Evolutionary conservation across 2,329 filamentous ascomycete species (phyloP).

Genomic region (Botrytis medusae): DNA sequence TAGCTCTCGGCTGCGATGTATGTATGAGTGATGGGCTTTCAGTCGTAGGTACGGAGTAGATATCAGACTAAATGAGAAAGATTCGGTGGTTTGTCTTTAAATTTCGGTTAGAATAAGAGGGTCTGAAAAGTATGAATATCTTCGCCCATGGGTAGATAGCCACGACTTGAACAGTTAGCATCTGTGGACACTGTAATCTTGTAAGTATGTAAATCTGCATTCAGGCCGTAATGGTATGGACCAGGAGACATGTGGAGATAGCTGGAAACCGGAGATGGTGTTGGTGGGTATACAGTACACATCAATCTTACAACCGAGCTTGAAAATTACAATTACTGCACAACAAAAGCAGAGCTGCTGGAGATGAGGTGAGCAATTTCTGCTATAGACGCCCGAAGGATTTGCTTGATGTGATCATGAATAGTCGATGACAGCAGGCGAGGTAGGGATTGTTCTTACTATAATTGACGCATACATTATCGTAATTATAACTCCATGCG

Average conservation of each 20-base stretch:
- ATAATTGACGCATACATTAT: neutral
- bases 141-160: no score
- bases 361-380: neutral
- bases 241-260: neutral
- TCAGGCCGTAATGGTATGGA: neutral
- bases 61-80: neutral
- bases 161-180: no score
- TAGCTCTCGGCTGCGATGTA: neutral
- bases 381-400: neutral
- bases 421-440: neutral
- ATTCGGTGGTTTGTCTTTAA: neutral
- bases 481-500: neutral
- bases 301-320: neutral
- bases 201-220: neutral
- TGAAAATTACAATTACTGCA: neutral
- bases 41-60: neutral
- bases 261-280: neutral
- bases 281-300: neutral
- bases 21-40: neutral
- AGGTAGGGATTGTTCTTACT: slow-evolving; percentile 1
- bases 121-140: neutral
- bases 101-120: neutral
- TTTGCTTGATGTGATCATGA: slow-evolving; percentile 1
- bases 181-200: neutral
- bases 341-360: no score